These are phyloP conservation scores for Bombardia bombarda DNA, from an alignment of 495 filamentous ascomycete genomes.

Conservation along the genomic window DNA sequence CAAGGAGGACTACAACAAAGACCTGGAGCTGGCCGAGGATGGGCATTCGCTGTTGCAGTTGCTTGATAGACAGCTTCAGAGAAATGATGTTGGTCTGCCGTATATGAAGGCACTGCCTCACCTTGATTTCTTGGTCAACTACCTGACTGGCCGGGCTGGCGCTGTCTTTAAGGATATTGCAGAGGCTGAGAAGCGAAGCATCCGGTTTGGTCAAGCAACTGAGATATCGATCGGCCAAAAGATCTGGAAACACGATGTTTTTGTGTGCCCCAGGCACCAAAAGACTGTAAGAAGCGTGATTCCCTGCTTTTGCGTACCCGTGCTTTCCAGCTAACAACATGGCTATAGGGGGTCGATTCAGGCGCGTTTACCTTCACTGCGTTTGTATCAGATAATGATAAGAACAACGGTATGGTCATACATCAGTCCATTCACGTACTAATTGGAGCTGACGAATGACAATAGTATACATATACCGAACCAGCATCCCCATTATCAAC, in stretches of 20 bases:
- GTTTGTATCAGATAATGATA: conserved; percentile 18
- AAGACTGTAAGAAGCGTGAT: too few species aligned
- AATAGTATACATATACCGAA: conserved; percentile 40
- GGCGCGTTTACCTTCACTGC: conserved; percentile 29
- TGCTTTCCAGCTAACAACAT: background rate
- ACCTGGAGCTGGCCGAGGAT: conserved; percentile 24
- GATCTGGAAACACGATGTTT: conserved; percentile 32
- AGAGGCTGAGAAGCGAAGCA: conserved; percentile 44
- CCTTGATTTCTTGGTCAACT: conserved; percentile 37
- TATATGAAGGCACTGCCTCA: conserved; percentile 32
- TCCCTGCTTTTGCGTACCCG: too few species aligned
- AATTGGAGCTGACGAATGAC: background rate
- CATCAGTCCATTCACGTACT: background rate
- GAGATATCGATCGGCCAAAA: conserved; percentile 26
- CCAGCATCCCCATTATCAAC: conserved; percentile 29
- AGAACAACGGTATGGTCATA: conserved; percentile 12
- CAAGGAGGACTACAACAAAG: conserved; percentile 19
- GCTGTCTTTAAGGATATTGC: conserved; percentile 44
- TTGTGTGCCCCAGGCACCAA: too few species aligned
- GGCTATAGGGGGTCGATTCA: conserved; percentile 7
- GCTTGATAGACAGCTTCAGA: conserved; percentile 38
- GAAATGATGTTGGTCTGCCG: conserved; percentile 28
- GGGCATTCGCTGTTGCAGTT: conserved; percentile 34
- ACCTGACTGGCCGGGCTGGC: conserved; percentile 30
- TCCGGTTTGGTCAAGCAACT: conserved; percentile 40